phyloP scores from a whole-genome alignment of 768 basidiomycete species.

The Cubamyces sp. region DNA sequence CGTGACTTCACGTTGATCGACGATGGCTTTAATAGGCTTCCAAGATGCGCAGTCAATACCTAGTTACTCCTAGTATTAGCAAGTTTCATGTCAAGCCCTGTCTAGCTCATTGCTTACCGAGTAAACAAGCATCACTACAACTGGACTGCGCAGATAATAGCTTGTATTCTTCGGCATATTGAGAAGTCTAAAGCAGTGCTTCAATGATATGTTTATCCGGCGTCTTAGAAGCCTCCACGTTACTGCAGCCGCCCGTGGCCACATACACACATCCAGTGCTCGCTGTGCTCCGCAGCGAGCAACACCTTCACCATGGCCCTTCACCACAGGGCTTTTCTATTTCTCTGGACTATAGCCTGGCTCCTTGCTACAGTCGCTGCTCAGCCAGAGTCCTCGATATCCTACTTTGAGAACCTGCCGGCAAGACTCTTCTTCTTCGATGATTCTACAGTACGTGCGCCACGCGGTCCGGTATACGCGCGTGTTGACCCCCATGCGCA shows the following conservation, averaged over 20 bases:
- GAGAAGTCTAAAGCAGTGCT: not conserved
- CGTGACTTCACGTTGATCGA: no score
- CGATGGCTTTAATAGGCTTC: no score
- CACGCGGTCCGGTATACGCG: conserved; percentile 13
- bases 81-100: no score
- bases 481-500: not conserved
- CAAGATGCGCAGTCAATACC: no score
- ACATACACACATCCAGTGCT: conserved; percentile 1
- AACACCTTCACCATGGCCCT: conserved; percentile 30
- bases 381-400: conserved; percentile 53
- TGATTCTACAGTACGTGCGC: conserved; percentile 75
- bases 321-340: conserved; percentile 26
- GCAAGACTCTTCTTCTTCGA: conserved; percentile 89
- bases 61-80: no score
- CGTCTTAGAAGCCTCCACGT: conserved; percentile 17
- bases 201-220: conserved; percentile 1
- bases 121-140: no score
- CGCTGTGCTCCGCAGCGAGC: conserved; percentile 31
- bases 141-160: no score
- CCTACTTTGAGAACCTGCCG: conserved; percentile 72
- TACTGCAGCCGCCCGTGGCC: conserved; percentile 4
- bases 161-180: no score
- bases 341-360: conserved; percentile 28
- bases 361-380: conserved; percentile 15
- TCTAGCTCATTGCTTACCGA: no score